Evolutionary conservation across 2,329 filamentous ascomycete species (phyloP).

Genomic region (Thielaviopsis euricoi): DNA sequence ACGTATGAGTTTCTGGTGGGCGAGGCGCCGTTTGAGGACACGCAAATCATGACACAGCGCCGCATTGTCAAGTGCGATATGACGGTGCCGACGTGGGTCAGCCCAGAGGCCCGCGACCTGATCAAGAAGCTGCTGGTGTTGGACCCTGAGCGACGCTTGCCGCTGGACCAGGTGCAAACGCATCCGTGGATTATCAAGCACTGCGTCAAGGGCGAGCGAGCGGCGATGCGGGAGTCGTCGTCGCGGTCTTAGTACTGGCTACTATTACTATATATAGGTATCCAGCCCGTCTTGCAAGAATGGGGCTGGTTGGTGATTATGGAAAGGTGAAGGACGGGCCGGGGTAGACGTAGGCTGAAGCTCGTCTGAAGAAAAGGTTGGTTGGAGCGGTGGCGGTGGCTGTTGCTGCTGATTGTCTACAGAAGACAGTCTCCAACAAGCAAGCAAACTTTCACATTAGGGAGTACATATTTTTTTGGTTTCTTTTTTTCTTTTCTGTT

Average conservation of each 20-base stretch:
- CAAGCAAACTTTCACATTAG: not conserved
- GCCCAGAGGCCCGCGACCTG: constrained; percentile 73
- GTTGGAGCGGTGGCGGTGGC: too few relatives aligned
- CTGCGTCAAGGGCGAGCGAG: constrained; percentile 51
- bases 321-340: too few relatives aligned
- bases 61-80: constrained; percentile 83
- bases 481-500: not conserved
- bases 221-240: constrained; percentile 34
- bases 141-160: constrained; percentile 83
- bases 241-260: constrained; percentile 11
- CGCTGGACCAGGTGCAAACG: constrained; percentile 70
- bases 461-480: too few relatives aligned
- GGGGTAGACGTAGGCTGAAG: too few relatives aligned
- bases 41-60: constrained; percentile 81
- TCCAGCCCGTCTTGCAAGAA: too few relatives aligned
- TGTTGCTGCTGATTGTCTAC: not conserved
- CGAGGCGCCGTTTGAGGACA: constrained; percentile 94
- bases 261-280: too few relatives aligned
- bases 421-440: not conserved
- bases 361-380: too few relatives aligned
- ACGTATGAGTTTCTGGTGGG: constrained; percentile 94
- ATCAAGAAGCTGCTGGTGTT: constrained; percentile 87
- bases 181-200: constrained; percentile 98
- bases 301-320: too few relatives aligned
- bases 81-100: constrained; percentile 81